These are phyloP conservation scores for Rhododendron molle DNA, from an alignment of 148 eudicot species.

Conservation along the genomic window DNA sequence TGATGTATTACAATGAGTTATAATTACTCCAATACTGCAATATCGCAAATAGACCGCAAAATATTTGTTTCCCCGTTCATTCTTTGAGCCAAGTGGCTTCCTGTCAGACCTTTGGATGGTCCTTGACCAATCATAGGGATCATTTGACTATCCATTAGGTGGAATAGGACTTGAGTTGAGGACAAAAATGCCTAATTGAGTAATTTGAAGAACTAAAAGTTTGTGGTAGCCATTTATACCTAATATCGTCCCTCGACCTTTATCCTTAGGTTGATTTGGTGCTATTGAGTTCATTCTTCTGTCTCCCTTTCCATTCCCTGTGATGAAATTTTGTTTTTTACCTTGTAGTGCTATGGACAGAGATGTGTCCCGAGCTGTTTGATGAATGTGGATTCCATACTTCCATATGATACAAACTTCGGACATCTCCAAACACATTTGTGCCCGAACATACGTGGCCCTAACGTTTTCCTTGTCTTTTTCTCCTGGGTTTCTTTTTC, in stretches of 20 bases:
- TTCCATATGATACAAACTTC: background rate
- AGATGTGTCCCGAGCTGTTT: background rate
- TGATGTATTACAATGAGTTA: background rate
- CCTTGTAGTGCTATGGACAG: background rate
- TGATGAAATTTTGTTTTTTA: background rate
- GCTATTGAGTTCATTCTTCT: background rate
- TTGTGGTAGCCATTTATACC: background rate
- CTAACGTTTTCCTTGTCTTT: background rate
- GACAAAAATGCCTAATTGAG: background rate
- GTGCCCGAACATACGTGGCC: background rate
- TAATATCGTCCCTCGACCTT: background rate
- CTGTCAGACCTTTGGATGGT: background rate
- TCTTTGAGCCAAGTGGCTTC: background rate
- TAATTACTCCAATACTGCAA: background rate
- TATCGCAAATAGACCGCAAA: background rate
- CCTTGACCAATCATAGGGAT: background rate
- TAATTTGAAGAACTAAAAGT: background rate
- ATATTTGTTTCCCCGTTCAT: background rate
- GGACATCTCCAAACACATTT: background rate
- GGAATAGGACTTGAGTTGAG: slow-evolving; percentile 2
- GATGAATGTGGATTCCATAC: background rate
- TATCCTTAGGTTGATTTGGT: background rate
- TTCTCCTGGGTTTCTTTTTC: background rate
- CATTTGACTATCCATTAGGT: background rate
- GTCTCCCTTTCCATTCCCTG: background rate